phyloP scores from a whole-genome alignment of 768 basidiomycete genomes.

The Tylopilus sp. region DNA sequence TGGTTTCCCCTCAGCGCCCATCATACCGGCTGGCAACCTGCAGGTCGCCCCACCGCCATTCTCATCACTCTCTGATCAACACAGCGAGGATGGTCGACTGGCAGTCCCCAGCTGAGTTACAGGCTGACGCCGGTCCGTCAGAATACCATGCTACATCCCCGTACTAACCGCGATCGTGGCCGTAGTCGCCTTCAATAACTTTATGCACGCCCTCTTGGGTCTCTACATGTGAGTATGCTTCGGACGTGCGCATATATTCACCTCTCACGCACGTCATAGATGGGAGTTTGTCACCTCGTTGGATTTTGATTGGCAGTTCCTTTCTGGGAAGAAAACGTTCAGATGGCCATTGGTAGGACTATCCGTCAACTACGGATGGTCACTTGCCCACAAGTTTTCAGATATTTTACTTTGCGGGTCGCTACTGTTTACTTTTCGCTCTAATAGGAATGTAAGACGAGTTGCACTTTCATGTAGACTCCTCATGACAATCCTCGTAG shows the following conservation, averaged over 20 bases:
- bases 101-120: constrained; percentile 46
- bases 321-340: constrained; percentile 54
- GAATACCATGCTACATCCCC: neutral
- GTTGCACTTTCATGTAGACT: neutral
- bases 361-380: neutral
- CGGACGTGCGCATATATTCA: constrained; percentile 5
- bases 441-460: constrained; percentile 63
- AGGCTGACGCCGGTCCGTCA: constrained; percentile 43
- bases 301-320: constrained; percentile 60
- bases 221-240: constrained; percentile 52
- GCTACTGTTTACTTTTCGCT: constrained; percentile 62
- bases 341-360: constrained; percentile 61
- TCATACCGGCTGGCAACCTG: neutral
- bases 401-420: constrained; percentile 68
- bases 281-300: constrained; percentile 68
- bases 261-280: constrained; percentile 30
- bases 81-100: constrained; percentile 50
- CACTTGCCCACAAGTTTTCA: constrained; percentile 20
- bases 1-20: neutral
- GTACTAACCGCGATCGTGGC: constrained; percentile 5
- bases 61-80: constrained; percentile 6
- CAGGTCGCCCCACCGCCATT: neutral
- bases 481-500: constrained; percentile 30
- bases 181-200: constrained; percentile 39
- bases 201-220: constrained; percentile 59